These are phyloP conservation scores for Suillus tomentosus DNA, from an alignment of 768 basidiomycete species.

Conservation along the genomic window DNA sequence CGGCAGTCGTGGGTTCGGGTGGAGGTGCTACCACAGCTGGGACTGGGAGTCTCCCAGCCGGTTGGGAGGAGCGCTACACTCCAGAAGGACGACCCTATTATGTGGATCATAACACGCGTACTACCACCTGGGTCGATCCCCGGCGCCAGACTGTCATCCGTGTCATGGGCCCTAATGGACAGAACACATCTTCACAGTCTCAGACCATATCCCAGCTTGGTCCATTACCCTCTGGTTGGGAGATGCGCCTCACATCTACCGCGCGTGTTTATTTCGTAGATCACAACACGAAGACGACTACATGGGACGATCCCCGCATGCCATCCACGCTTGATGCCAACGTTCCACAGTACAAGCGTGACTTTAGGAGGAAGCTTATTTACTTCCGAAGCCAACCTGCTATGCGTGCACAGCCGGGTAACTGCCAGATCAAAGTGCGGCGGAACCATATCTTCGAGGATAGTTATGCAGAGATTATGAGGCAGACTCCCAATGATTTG, in stretches of 20 bases:
- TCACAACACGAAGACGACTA: constrained; percentile 99
- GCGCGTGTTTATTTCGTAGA: constrained; percentile 99
- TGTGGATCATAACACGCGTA: constrained; percentile 98
- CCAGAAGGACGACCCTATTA: constrained; percentile 98
- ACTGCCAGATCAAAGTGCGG: constrained; percentile 98
- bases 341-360: constrained; percentile 99
- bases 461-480: constrained; percentile 99
- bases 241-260: constrained; percentile 98
- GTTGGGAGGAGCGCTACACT: constrained; percentile 99
- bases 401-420: constrained; percentile 96
- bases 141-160: constrained; percentile 95
- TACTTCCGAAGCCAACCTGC: constrained; percentile 99
- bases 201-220: constrained; percentile 97
- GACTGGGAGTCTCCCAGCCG: constrained; percentile 86
- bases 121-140: constrained; percentile 99
- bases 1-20: constrained; percentile 52
- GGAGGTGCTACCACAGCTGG: constrained; percentile 67
- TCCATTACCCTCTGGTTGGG: constrained; percentile 97
- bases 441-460: constrained; percentile 99
- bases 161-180: constrained; percentile 93
- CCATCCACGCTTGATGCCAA: constrained; percentile 95
- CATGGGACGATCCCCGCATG: constrained; percentile 98
- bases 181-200: constrained; percentile 84
- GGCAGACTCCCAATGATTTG: constrained; percentile 95
- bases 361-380: constrained; percentile 98